Conservation (phyloP, 1,284 basidiomycete genomes). For the Ustanciosporium gigantosporum region DNA sequence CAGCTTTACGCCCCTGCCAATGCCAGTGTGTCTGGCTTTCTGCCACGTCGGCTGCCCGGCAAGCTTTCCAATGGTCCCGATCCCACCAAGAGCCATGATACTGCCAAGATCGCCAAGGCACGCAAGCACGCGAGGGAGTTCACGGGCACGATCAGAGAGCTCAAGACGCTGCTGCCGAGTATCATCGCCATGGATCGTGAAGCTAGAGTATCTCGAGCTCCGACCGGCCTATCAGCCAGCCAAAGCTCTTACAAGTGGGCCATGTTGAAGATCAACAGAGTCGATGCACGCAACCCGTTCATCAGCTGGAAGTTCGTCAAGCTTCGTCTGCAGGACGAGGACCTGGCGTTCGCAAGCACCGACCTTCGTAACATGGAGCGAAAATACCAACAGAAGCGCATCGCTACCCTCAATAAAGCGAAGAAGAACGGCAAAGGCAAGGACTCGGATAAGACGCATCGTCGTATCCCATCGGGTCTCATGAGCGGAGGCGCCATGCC, state of each 20-base stretch:
- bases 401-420: slow-evolving; percentile 5
- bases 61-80: slow-evolving; percentile 26
- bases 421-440: neutral
- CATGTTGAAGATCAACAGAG: slow-evolving; percentile 36
- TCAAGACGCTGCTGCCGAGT: slow-evolving; percentile 46
- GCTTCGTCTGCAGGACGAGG: slow-evolving; percentile 42
- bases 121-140: slow-evolving; percentile 40
- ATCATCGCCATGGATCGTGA: slow-evolving; percentile 44
- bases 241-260: slow-evolving; percentile 35
- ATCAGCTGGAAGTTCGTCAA: slow-evolving; percentile 52
- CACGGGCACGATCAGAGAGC: slow-evolving; percentile 46
- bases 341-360: slow-evolving; percentile 43
- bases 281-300: slow-evolving; percentile 55
- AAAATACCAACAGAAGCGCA: slow-evolving; percentile 27
- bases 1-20: slow-evolving; percentile 17
- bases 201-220: slow-evolving; percentile 5
- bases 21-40: slow-evolving; percentile 29
- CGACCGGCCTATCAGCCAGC: slow-evolving; percentile 15
- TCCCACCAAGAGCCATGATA: slow-evolving; percentile 14
- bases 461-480: slow-evolving; percentile 23
- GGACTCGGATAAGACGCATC: neutral
- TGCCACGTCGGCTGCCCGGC: slow-evolving; percentile 37
- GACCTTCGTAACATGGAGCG: slow-evolving; percentile 44
- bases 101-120: slow-evolving; percentile 2
- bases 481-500: neutral